phyloP scores from a whole-genome alignment of 2,329 filamentous ascomycete genomes.

The Calonectria leucothoes region DNA sequence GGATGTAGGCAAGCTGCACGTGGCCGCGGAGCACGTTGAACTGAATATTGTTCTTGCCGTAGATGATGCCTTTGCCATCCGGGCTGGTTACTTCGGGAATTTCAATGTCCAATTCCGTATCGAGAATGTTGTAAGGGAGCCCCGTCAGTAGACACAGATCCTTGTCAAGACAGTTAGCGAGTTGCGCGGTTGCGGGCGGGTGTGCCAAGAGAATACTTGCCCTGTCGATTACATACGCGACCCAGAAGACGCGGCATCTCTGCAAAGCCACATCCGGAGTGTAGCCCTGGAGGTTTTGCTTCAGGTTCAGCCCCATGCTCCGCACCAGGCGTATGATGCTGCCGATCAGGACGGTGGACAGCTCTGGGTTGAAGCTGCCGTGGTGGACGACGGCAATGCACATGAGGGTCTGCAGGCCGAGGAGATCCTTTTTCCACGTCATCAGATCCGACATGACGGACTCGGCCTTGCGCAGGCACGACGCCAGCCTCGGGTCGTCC shows the following conservation, averaged over 20 bases:
- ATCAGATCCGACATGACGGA: slow-evolving; percentile 48
- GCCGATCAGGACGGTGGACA: slow-evolving; percentile 46
- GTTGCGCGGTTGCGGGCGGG: too few species aligned
- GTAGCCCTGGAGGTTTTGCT: neutral
- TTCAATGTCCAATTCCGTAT: slow-evolving; percentile 50
- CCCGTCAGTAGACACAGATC: slow-evolving; percentile 48
- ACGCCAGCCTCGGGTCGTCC: slow-evolving; percentile 30
- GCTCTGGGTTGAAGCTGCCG: slow-evolving; percentile 44
- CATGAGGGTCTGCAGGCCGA: slow-evolving; percentile 48
- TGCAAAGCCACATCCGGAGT: slow-evolving; percentile 29
- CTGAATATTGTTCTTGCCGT: neutral
- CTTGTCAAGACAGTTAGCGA: slow-evolving; percentile 28
- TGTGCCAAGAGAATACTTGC: neutral
- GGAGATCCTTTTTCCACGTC: slow-evolving; percentile 42
- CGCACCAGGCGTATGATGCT: slow-evolving; percentile 49
- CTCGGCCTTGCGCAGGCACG: slow-evolving; percentile 46
- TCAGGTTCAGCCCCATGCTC: slow-evolving; percentile 46
- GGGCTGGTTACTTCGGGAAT: slow-evolving; percentile 28
- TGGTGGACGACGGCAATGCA: slow-evolving; percentile 49
- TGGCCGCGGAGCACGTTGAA: slow-evolving; percentile 30
- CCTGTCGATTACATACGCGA: slow-evolving; percentile 50
- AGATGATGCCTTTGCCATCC: slow-evolving; percentile 23
- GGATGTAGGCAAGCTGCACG: slow-evolving; percentile 32
- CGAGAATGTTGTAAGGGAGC: slow-evolving; percentile 48
- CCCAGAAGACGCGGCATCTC: slow-evolving; percentile 50